Base-by-base conservation (phyloP, 441 rosid species). In the Brassica hybrid region DNA sequence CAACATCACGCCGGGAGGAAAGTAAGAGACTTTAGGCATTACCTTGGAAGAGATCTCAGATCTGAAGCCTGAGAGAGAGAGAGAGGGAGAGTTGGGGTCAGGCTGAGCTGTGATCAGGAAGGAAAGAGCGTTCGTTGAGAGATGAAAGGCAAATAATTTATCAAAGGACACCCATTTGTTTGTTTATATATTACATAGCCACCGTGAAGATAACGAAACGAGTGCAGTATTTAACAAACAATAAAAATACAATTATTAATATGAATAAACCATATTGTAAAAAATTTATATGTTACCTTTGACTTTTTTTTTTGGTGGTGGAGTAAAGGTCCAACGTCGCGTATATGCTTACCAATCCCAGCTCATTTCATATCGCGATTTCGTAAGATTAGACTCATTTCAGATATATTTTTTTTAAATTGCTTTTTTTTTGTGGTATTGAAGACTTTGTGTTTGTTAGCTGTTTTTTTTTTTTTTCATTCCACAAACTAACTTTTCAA, bases 21-120 rank as follows among this genome's bases (percentile, higher is more conserved):
- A 60, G n/a, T 9, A 17, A 14, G 14, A 34, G 67, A 50, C 19
- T 6, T 17, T 3, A 69, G 34, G 62, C 75, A 66, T 72, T n/a
- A 83, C 87, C 85, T 69, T n/a, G n/a, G 73, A 73, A 21, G 73
- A 79, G 74, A 79, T 73, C 67, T 73, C 19, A 67, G 69, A 7
- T 64, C 1, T 9, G 75, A 77, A 45, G 48, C 65, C n/a, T n/a
- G 68, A 72, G 52, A 19, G 73, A 25, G 36, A n/a, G n/a, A n/a
- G n/a, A n/a, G n/a, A n/a, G n/a, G n/a, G n/a, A n/a, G n/a, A n/a
- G 12, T 23, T 17, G 62, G 76, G 57, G 56, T 73, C 64, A 72
- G 77, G 74, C 77, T 79, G 78, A 79, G 82, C 67, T 74, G 78
- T 74, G 75, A 74, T 57, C 45, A 50, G 57, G 6, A 50, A 50